Evolutionary conservation across 2,329 filamentous ascomycete genomes (phyloP), one percentile per base, ranked within the genome.

Genomic region (Teratosphaeria zuluensis): DNA sequence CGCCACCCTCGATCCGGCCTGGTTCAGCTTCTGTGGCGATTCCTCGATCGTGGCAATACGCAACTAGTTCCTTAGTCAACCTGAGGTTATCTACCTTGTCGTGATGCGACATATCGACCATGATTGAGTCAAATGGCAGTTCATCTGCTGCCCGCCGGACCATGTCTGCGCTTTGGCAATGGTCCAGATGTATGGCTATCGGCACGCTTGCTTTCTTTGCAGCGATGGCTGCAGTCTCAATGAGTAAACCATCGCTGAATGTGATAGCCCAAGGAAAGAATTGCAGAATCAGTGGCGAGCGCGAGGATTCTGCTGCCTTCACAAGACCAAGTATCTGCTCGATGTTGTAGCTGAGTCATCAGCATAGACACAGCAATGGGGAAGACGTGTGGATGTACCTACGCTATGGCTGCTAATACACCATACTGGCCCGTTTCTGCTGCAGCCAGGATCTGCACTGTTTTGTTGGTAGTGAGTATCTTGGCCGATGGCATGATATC

Each of bases 31-130:
- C 86, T 1, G 85, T 85, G 4, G 84, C 80, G 61, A 88, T 88
- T 2, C 84, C 84, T 48, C 81, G 77, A 63, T 75, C 82, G 68
- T 87, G 81, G 68, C 86, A 87, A 68, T 85, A 84, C 24, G 72
- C 73, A 8, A 84, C 83, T 54, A 89, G 73, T 63, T 87, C 83
- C 55, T 76, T 76, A 14, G 86, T 89, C 68, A 82, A 78, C 2
- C 78, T 75, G 35, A 90, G 75, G 68, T 89, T 89, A 73, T 89
- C 85, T 56, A 80, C 84, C 65, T 84, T 84, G 64, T 87, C 84
- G 68, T 87, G 84, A 68, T 89, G 86, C 59, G 79, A 83, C 86
- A 89, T 89, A 72, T 90, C 87, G 0, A 89, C 83, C 86, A 90
- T 89, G 69, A 89, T 88, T 61, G 80, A 83, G 72, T 89, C 86